Conservation (phyloP, 306 rosid species). For the Pyrus communis region DNA sequence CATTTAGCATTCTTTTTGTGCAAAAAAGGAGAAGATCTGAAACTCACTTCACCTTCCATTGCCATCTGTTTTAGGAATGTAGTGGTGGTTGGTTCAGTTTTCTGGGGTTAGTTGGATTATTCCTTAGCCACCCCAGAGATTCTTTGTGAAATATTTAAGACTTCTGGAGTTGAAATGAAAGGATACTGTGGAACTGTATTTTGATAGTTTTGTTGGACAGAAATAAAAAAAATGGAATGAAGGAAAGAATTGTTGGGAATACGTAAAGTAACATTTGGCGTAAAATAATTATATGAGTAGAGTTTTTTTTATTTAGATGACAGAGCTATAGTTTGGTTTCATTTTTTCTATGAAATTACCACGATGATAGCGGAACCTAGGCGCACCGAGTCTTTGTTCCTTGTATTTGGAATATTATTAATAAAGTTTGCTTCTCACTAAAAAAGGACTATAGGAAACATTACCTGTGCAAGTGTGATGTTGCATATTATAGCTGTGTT, state of each 20-base stretch:
- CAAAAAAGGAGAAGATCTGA: not conserved
- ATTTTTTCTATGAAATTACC: not conserved
- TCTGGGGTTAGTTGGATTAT: not conserved
- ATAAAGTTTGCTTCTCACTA: not conserved
- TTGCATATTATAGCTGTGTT: conserved; percentile 95
- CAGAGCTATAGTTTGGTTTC: not conserved
- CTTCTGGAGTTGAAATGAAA: not conserved
- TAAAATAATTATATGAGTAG: not conserved
- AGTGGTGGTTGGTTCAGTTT: not conserved
- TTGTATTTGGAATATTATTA: not conserved
- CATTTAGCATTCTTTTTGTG: not conserved
- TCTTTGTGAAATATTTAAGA: not conserved
- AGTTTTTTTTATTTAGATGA: not conserved
- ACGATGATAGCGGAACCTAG: not conserved
- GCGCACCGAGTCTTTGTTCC: not conserved
- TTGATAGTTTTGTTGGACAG: not conserved
- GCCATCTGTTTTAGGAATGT: not conserved
- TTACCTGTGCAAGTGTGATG: conserved; percentile 86
- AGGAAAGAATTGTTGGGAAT: not conserved
- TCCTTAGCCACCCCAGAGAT: not conserved
- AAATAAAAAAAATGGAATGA: not conserved
- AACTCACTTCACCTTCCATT: not conserved
- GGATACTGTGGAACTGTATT: not conserved
- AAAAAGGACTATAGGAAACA: not conserved
- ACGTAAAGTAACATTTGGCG: not conserved